phyloP scores from a whole-genome alignment of 805 yeast species.

The Wickerhamomyces xylosicus region DNA sequence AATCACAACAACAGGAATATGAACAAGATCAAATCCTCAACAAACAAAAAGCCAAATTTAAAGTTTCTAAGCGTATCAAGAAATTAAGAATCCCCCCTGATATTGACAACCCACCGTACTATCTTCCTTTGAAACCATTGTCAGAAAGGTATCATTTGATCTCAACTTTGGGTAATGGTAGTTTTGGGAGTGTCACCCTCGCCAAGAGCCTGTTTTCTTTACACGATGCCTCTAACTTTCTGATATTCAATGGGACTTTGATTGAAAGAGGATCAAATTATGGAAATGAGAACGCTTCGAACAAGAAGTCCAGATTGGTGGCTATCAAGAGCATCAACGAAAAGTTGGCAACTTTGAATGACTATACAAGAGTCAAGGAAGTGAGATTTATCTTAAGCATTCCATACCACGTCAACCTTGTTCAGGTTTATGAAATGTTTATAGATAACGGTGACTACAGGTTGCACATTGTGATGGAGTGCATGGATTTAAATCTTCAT shows the following conservation, averaged over 20 bases:
- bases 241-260: constrained; percentile 29
- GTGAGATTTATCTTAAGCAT: constrained; percentile 55
- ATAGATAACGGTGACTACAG: constrained; percentile 50
- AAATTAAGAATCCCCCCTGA: constrained; percentile 23
- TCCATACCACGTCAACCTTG: constrained; percentile 61
- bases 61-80: neutral
- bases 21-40: neutral
- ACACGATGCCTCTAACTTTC: constrained; percentile 9
- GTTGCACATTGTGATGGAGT: constrained; percentile 81
- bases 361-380: constrained; percentile 53
- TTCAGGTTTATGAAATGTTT: constrained; percentile 71
- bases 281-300: constrained; percentile 21
- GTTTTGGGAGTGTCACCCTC: constrained; percentile 62
- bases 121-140: constrained; percentile 34
- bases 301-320: constrained; percentile 34
- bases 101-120: constrained; percentile 27
- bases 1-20: neutral
- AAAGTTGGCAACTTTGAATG: constrained; percentile 39
- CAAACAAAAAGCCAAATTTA: neutral
- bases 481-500: constrained; percentile 72
- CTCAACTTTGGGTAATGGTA: constrained; percentile 57
- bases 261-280: constrained; percentile 27
- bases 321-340: constrained; percentile 79
- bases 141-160: constrained; percentile 36
- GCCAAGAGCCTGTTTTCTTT: constrained; percentile 36